Percentiles rank a stretch among this genome's conserved stretches.
Conservation (phyloP, 306 rosid species). For the Rosa lucieae region DNA sequence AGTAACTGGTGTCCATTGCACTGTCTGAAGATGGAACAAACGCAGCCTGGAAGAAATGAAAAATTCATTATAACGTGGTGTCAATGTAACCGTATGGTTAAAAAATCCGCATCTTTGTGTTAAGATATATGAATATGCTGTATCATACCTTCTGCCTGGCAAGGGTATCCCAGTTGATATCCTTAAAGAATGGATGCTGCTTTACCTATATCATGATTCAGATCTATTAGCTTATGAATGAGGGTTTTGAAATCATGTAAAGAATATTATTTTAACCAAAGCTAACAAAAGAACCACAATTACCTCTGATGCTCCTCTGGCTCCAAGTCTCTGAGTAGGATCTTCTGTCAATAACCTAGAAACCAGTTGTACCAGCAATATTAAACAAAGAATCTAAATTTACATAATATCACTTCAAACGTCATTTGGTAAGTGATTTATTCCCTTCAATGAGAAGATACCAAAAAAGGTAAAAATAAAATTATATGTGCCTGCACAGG, state of each 20-base stretch:
- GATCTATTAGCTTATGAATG: conserved; percentile 18
- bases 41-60: conserved; percentile 74
- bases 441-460: neutral
- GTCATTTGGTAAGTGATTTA: neutral
- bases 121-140: conserved; percentile 9
- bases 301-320: conserved; percentile 97
- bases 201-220: conserved; percentile 69
- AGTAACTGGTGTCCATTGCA: conserved; percentile 93
- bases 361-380: conserved; percentile 35
- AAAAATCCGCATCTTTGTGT: conserved; percentile 5
- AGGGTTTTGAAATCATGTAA: neutral
- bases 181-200: conserved; percentile 89
- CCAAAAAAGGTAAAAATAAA: neutral
- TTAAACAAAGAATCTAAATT: neutral
- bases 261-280: neutral
- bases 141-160: conserved; percentile 88
- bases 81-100: conserved; percentile 10
- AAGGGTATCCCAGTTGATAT: conserved; percentile 97
- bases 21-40: conserved; percentile 97
- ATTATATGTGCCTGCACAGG: neutral
- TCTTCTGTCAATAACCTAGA: conserved; percentile 90
- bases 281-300: neutral
- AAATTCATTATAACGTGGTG: conserved; percentile 2
- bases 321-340: conserved; percentile 95
- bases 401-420: neutral